Conservation (phyloP, 495 filamentous ascomycete species). For the Xylona heveae region DNA sequence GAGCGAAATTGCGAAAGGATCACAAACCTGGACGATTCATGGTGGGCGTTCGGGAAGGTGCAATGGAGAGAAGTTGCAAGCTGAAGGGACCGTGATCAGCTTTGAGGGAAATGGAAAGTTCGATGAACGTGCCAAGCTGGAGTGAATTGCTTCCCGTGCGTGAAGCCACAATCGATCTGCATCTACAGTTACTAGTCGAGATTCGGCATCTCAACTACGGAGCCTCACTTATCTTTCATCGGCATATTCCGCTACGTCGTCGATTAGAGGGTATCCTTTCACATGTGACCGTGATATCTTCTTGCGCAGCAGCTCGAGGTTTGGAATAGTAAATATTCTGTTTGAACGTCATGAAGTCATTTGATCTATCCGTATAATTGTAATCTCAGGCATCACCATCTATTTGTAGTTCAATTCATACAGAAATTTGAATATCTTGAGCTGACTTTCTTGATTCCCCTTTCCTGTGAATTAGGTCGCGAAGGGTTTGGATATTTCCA, state of each 20-base stretch:
- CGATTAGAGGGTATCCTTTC: neutral
- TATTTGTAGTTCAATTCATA: neutral
- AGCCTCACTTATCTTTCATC: neutral
- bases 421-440: neutral
- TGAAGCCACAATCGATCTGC: too few species aligned
- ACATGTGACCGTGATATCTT: neutral
- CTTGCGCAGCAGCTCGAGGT: neutral
- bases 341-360: neutral
- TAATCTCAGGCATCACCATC: neutral
- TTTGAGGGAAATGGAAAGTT: too few species aligned
- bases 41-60: too few species aligned
- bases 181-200: too few species aligned
- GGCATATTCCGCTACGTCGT: neutral
- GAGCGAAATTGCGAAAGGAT: too few species aligned
- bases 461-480: too few species aligned
- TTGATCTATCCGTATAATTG: neutral
- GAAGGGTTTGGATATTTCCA: too few species aligned
- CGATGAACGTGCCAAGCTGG: too few species aligned
- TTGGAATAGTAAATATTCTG: neutral
- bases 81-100: too few species aligned
- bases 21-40: constrained; percentile 7
- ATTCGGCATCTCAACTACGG: too few species aligned
- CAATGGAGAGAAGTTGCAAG: too few species aligned
- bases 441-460: neutral
- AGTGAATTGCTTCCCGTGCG: too few species aligned